Conservation (phyloP, 371 early-diverging fungal genomes). For the Mortierella sp. region DNA sequence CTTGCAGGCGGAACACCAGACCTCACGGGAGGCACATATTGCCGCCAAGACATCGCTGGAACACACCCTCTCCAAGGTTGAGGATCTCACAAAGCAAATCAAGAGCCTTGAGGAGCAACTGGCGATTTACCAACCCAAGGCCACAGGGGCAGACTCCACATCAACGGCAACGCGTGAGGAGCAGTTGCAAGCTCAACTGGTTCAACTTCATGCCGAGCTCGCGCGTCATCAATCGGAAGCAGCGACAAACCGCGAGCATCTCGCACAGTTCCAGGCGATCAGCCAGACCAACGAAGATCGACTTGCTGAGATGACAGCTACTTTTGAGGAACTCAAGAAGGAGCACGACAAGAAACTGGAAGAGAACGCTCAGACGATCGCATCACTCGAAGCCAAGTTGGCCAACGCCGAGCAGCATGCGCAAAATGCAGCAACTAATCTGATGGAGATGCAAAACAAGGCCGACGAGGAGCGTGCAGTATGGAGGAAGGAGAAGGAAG, state of each 20-base stretch:
- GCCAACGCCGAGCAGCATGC: conserved; percentile 54
- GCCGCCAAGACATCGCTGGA: conserved; percentile 54
- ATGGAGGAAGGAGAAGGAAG: conserved; percentile 49
- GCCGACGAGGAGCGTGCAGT: conserved; percentile 56
- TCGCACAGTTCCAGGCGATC: conserved; percentile 65
- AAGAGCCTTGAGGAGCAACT: conserved; percentile 55
- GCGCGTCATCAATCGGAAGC: conserved; percentile 53
- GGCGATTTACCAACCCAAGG: conserved; percentile 42
- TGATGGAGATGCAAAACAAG: conserved; percentile 61
- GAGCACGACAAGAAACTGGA: conserved; percentile 48
- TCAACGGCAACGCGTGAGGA: conserved; percentile 42
- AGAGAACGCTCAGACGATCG: conserved; percentile 38
- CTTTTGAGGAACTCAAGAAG: conserved; percentile 60
- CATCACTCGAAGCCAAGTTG: conserved; percentile 46
- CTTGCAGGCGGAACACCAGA: conserved; percentile 47
- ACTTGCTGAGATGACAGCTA: conserved; percentile 56
- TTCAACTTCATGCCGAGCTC: conserved; percentile 40
- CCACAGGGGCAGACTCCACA: conserved; percentile 23
- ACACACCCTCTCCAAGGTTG: conserved; percentile 55
- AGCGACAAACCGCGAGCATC: conserved; percentile 54
- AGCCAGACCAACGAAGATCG: conserved; percentile 59
- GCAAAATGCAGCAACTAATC: conserved; percentile 47
- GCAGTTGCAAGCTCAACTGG: conserved; percentile 41
- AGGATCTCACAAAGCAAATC: conserved; percentile 60
- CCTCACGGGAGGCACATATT: conserved; percentile 46